Conservation (phyloP, 2,329 filamentous ascomycete genomes). For the Coniella vitis region DNA sequence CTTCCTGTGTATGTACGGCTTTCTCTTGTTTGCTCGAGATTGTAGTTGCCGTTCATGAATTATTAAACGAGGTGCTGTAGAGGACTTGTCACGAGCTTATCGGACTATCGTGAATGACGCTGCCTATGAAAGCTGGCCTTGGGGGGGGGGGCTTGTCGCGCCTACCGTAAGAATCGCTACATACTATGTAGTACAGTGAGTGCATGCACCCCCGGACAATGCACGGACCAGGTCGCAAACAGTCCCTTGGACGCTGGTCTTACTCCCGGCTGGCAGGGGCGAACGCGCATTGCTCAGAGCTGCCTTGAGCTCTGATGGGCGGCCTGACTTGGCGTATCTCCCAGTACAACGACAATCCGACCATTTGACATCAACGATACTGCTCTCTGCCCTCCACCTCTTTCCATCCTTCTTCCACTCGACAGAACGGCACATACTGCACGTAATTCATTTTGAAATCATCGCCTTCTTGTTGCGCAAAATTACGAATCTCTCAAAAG, state of each 20-base stretch:
- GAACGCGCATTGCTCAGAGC: conserved; percentile 16
- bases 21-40: neutral
- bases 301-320: conserved; percentile 17
- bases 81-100: neutral
- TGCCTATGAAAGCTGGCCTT: conserved; percentile 1
- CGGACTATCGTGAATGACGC: neutral
- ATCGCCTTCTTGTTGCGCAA: too few species aligned
- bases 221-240: conserved; percentile 3
- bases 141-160: too few species aligned
- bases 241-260: too few species aligned
- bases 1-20: neutral
- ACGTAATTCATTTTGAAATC: too few species aligned
- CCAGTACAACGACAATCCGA: conserved; percentile 1
- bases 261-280: conserved; percentile 11
- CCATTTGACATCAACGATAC: conserved; percentile 3
- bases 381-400: neutral
- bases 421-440: conserved; percentile 63
- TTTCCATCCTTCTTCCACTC: conserved; percentile 39
- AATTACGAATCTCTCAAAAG: too few species aligned
- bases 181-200: too few species aligned
- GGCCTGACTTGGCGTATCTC: neutral
- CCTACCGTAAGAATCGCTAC: too few species aligned
- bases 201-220: neutral
- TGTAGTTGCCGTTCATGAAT: neutral
- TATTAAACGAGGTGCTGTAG: neutral